phyloP scores from a whole-genome alignment of 306 rosid genomes.

The Hylodesmum podocarpum region DNA sequence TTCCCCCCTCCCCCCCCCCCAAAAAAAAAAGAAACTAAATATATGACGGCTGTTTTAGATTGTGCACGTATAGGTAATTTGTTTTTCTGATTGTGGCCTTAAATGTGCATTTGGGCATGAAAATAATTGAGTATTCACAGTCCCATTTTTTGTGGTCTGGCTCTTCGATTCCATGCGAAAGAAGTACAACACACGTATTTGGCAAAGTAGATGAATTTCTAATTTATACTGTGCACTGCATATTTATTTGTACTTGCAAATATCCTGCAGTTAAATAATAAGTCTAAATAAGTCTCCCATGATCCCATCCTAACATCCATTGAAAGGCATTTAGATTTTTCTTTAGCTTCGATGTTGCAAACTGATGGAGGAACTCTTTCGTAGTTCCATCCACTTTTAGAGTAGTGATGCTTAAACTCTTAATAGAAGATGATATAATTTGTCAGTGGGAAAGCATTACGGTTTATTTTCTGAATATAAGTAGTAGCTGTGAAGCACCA shows the following conservation, averaged over 20 bases:
- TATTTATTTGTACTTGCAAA: background rate
- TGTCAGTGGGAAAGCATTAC: background rate
- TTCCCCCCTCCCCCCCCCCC: too few species aligned
- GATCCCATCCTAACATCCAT: background rate
- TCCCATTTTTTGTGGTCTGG: background rate
- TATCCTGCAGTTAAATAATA: background rate
- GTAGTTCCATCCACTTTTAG: background rate
- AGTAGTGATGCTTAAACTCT: background rate
- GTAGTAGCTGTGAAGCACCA: background rate
- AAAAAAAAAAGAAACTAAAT: too few species aligned
- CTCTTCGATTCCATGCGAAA: background rate
- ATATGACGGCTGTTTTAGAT: too few species aligned
- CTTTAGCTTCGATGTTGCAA: background rate
- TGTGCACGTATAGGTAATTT: background rate
- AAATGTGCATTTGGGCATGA: background rate
- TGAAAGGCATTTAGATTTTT: background rate
- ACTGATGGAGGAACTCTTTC: background rate
- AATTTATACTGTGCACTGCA: background rate
- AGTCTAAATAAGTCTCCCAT: background rate
- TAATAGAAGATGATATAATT: background rate
- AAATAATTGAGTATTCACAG: background rate
- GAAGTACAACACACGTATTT: background rate
- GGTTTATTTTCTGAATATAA: background rate
- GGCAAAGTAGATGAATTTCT: background rate
- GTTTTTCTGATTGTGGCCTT: background rate